Evolutionary conservation across 257 asterid species (phyloP).

Genomic region (Nicotiana knightiana): DNA sequence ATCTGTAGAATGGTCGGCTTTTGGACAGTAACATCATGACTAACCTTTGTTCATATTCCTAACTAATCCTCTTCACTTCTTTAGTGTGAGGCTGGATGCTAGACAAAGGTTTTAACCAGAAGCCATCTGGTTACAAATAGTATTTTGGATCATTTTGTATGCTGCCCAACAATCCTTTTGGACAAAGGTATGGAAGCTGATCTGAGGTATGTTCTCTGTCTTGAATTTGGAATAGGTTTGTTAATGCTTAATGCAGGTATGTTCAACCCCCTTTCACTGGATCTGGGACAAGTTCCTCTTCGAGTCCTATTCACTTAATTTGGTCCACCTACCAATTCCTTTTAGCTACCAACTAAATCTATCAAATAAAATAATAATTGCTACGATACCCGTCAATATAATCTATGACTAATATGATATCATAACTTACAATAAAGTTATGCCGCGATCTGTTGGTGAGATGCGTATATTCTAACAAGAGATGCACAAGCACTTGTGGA

Average conservation of each 20-base stretch:
- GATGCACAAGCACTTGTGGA: not conserved
- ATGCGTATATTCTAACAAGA: not conserved
- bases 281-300: conserved; percentile 7
- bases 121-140: conserved; percentile 49
- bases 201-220: conserved; percentile 46
- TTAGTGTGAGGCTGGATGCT: conserved; percentile 59
- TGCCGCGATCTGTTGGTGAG: not conserved
- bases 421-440: not conserved
- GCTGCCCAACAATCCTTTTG: conserved; percentile 31
- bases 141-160: conserved; percentile 36
- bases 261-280: conserved; percentile 5
- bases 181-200: conserved; percentile 41
- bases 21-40: conserved; percentile 32
- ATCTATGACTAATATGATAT: not conserved
- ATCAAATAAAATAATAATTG: not conserved
- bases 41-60: conserved; percentile 27
- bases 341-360: not conserved
- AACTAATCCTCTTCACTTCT: conserved; percentile 51
- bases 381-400: not conserved
- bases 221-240: not conserved
- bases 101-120: conserved; percentile 49
- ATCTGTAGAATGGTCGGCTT: conserved; percentile 27
- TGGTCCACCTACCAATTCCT: not conserved
- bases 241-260: conserved; percentile 13
- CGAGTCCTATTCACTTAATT: conserved; percentile 7